Base-by-base conservation (phyloP, 2,329 filamentous ascomycete species). In the Chaetomiaceae sp. region DNA sequence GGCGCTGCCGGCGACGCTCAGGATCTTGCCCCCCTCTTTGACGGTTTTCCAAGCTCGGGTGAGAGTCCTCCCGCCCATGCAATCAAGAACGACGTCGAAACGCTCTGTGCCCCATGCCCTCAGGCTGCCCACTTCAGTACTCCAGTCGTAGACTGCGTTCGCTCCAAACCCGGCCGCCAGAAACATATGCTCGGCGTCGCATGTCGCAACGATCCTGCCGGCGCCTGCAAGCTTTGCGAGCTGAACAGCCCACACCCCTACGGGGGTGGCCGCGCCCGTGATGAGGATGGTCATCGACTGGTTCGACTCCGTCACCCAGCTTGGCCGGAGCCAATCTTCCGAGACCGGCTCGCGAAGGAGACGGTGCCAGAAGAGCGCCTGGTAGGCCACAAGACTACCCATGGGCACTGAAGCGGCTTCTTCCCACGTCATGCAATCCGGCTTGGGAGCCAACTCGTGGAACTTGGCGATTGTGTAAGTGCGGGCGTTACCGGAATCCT, bases 221-320 rank as follows among this genome's bases (percentile, higher is more conserved):
- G 57, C 48, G 33, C 61, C 59, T 4, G 60, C 61, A 11, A 60
- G 55, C 1, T 53, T 54, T 4, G 62, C 61, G 20, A 65, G 56
- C 56, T 64, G 62, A 8, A 64, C 57, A 27, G 58, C 60, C 57
- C 58, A 64, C 34, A 59, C 30, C 2, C 62, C 63, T 5, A 60
- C 60, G 4, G 57, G 59, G 3, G 57, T 59, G 14, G 56, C 58
- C 0, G 61, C 62, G 2, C 49, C 61, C 2, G 62, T 65, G 55
- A 64, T 56, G 23, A 65, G 56, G n/a, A 64, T 43, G 13, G 57
- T 52, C 47, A 56, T 60, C 34, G 25, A 10, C 20, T 11, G 14
- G 36, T 51, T 55, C 10, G 11, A 25, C 16, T 18, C 43, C 8
- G 3, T 6, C 13, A 10, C 9, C 21, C n/a, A 8, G 16, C 13